These are phyloP conservation scores for Heracleum sosnowskyi DNA, from an alignment of 129 eudicot species.

Conservation along the genomic window DNA sequence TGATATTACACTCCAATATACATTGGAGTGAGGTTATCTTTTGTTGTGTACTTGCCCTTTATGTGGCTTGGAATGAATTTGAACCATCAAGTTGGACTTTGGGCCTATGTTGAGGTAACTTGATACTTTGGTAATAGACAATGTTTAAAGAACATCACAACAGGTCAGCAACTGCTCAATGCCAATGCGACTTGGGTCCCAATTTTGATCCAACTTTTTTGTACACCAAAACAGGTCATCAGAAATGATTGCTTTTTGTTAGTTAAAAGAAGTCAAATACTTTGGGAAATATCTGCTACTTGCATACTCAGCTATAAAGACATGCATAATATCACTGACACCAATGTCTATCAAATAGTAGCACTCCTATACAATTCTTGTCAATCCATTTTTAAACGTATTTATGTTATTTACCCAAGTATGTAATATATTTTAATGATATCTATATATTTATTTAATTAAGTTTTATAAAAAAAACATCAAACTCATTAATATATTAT, in stretches of 20 bases:
- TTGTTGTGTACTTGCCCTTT: background rate
- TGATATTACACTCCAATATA: background rate
- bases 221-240: background rate
- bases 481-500: too few relatives aligned
- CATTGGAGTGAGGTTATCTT: background rate
- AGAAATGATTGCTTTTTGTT: background rate
- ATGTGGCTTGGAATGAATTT: background rate
- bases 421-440: too few relatives aligned
- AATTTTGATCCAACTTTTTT: background rate
- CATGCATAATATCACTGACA: background rate
- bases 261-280: too few relatives aligned
- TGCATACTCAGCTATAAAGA: background rate
- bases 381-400: too few relatives aligned
- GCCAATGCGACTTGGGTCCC: background rate
- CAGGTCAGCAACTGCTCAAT: conserved; percentile 1
- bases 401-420: too few relatives aligned
- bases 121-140: background rate
- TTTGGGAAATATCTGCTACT: too few relatives aligned
- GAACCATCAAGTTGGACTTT: background rate
- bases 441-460: too few relatives aligned
- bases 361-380: too few relatives aligned
- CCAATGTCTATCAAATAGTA: background rate
- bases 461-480: too few relatives aligned
- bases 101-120: background rate
- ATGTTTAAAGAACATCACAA: background rate